Evolutionary conservation across 176 grass and related monocot genomes (phyloP).

Genomic region (sorghum (Sorghum bicolor)): DNA sequence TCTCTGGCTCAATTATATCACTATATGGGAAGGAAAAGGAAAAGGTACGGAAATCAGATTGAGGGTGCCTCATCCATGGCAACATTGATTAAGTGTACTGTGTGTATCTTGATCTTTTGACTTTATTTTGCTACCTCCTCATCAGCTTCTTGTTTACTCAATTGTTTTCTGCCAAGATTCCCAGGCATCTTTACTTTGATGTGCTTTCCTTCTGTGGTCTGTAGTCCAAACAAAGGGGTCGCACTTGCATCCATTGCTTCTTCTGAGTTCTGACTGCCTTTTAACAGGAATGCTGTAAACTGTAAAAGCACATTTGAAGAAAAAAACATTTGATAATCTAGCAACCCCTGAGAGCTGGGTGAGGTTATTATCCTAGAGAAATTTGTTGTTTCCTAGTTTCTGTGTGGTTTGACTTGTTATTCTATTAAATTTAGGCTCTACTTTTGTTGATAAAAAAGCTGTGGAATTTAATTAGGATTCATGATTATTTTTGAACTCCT

Average conservation of each 20-base stretch:
- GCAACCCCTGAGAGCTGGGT: background rate
- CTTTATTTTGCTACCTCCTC: constrained; percentile 21
- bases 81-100: constrained; percentile 19
- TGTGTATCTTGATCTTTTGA: constrained; percentile 19
- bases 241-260: background rate
- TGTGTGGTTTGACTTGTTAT: background rate
- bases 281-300: background rate
- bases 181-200: constrained; percentile 31
- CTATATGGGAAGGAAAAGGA: constrained; percentile 7
- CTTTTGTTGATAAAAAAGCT: constrained; percentile 1
- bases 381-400: constrained; percentile 2
- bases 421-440: constrained; percentile 6
- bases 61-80: constrained; percentile 13
- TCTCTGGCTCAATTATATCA: constrained; percentile 3
- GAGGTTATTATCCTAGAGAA: constrained; percentile 10
- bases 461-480: background rate
- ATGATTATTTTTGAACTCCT: background rate
- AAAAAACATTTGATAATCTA: constrained; percentile 1
- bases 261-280: constrained; percentile 4
- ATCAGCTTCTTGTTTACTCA: constrained; percentile 33
- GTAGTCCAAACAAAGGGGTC: constrained; percentile 25
- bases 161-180: constrained; percentile 39
- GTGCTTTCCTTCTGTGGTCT: constrained; percentile 30
- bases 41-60: constrained; percentile 23
- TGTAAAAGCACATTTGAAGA: constrained; percentile 12